Percentiles rank a stretch among this genome's conserved stretches.
phyloP scores from a whole-genome alignment of 257 asterid species.

The Misopates orontium region DNA sequence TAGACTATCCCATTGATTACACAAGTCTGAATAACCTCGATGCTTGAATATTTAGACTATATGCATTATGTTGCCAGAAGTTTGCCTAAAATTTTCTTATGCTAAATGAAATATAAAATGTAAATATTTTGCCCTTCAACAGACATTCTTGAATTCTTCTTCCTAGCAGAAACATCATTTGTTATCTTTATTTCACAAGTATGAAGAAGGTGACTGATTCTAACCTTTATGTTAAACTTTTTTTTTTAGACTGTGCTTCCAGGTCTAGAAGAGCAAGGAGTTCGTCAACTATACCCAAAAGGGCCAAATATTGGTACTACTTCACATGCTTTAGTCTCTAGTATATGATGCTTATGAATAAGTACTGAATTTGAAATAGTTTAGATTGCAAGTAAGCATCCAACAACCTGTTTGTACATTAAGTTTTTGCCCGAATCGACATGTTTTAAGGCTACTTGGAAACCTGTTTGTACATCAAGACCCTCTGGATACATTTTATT shows the following conservation, averaged over 20 bases:
- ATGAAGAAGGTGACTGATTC: conserved; percentile 18
- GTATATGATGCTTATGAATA: conserved; percentile 7
- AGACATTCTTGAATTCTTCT: conserved; percentile 1
- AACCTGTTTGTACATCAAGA: too few species aligned
- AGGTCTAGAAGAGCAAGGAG: conserved; percentile 94
- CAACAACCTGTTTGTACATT: too few species aligned
- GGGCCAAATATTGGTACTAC: conserved; percentile 73
- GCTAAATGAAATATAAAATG: too few species aligned
- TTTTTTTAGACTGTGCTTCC: conserved; percentile 85
- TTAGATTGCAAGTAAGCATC: conserved; percentile 9
- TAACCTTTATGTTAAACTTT: conserved; percentile 16
- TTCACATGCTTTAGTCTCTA: conserved; percentile 1
- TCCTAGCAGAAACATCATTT: background rate
- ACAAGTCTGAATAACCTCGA: too few species aligned
- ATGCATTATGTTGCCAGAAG: background rate
- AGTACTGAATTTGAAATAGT: conserved; percentile 3
- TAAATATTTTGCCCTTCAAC: too few species aligned
- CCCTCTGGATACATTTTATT: too few species aligned
- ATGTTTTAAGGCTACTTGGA: too few species aligned
- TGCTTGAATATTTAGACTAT: background rate
- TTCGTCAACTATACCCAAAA: conserved; percentile 84
- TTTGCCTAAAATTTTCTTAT: background rate
- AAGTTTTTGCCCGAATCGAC: too few species aligned
- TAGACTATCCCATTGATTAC: background rate
- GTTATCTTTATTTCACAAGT: background rate